Evolutionary conservation across 1,284 basidiomycete species (phyloP).

Genomic region (Agaricales sp.): DNA sequence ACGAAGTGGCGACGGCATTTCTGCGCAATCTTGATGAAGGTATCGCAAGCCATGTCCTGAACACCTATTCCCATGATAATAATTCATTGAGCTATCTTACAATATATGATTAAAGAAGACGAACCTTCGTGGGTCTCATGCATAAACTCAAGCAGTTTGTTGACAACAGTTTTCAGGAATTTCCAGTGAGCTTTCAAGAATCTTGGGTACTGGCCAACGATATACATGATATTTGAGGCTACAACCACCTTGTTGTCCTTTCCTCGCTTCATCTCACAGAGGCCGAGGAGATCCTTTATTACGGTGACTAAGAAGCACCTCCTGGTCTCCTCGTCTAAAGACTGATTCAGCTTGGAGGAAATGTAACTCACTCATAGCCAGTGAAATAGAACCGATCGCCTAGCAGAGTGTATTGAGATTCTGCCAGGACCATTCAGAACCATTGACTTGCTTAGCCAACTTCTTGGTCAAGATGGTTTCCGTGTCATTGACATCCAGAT

Average conservation of each 20-base stretch:
- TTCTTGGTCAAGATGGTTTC: no score
- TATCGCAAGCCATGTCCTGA: slow-evolving; percentile 99
- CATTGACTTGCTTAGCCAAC: no score
- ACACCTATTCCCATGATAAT: slow-evolving; percentile 53
- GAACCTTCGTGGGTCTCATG: no score
- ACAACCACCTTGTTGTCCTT: slow-evolving; percentile 99
- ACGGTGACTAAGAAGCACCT: slow-evolving; percentile 99
- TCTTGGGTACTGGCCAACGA: slow-evolving; percentile 93
- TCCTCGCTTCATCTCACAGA: slow-evolving; percentile 97
- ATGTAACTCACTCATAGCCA: no score
- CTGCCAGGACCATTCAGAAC: no score
- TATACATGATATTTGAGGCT: no score
- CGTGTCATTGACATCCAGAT: no score
- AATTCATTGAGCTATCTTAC: background rate
- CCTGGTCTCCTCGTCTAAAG: no score
- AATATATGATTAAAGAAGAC: background rate
- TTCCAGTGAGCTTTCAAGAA: slow-evolving; percentile 99
- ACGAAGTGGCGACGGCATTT: slow-evolving; percentile 98
- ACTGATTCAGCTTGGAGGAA: no score
- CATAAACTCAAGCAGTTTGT: slow-evolving; percentile 99
- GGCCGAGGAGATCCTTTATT: slow-evolving; percentile 96
- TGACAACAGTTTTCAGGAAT: slow-evolving; percentile 99
- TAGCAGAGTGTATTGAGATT: no score
- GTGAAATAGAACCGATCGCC: no score
- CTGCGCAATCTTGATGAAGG: slow-evolving; percentile 99